phyloP scores from a whole-genome alignment of 306 rosid species.

The Ammopiptanthus mongolicus region DNA sequence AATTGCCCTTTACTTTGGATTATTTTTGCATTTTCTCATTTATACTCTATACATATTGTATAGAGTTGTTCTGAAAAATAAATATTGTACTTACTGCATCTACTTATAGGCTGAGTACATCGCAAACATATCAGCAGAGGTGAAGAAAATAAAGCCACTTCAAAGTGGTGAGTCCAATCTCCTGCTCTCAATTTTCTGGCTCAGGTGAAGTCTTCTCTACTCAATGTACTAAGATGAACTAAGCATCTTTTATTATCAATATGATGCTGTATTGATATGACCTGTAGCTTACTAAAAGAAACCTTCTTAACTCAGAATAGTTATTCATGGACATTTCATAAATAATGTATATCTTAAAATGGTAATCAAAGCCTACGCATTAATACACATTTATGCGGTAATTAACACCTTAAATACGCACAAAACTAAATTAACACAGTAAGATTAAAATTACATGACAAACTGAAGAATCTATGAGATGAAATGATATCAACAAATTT shows the following conservation, averaged over 20 bases:
- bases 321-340: neutral
- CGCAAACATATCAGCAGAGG: neutral
- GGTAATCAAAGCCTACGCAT: neutral
- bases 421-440: neutral
- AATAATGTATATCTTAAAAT: neutral
- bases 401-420: conserved; percentile 5
- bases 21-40: neutral
- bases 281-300: too few relatives aligned
- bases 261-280: too few relatives aligned
- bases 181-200: neutral
- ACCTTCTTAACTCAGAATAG: too few relatives aligned
- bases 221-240: neutral
- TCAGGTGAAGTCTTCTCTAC: neutral
- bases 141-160: neutral
- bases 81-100: too few relatives aligned
- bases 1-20: neutral
- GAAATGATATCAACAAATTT: conserved; percentile 3
- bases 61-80: neutral
- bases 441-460: neutral
- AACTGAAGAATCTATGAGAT: conserved; percentile 18
- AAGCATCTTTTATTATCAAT: too few relatives aligned
- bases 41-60: neutral
- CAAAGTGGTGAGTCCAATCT: neutral
- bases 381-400: neutral
- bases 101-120: conserved; percentile 21